These are phyloP conservation scores for Fusarium tjaetaba DNA, from an alignment of 2,329 filamentous ascomycete species.

Conservation along the genomic window DNA sequence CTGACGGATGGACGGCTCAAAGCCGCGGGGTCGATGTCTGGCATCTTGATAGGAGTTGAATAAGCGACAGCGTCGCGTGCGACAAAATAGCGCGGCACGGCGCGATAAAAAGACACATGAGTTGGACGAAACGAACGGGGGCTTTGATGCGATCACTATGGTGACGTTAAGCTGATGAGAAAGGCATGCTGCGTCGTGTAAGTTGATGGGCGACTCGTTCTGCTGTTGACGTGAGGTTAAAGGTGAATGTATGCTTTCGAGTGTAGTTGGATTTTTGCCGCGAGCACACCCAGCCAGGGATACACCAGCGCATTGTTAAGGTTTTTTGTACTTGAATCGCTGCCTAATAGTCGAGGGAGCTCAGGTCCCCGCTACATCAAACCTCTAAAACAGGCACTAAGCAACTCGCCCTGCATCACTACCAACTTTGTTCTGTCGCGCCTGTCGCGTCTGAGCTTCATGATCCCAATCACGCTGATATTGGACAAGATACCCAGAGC, in stretches of 20 bases:
- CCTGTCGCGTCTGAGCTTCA: constrained; percentile 38
- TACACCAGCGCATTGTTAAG: constrained; percentile 31
- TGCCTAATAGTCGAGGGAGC: background rate
- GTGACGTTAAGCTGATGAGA: constrained; percentile 56
- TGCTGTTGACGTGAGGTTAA: constrained; percentile 42
- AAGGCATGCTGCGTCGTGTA: constrained; percentile 52
- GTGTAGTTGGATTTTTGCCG: constrained; percentile 52
- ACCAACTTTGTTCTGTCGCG: constrained; percentile 42
- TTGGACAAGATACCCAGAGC: background rate
- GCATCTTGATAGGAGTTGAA: constrained; percentile 59
- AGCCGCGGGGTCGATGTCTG: constrained; percentile 76
- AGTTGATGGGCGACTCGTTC: constrained; percentile 52
- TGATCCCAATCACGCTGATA: constrained; percentile 10
- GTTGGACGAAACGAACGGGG: constrained; percentile 52
- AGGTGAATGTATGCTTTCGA: constrained; percentile 44
- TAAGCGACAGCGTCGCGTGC: constrained; percentile 58
- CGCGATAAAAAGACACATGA: constrained; percentile 55
- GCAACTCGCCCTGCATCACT: constrained; percentile 30
- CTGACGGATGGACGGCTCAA: constrained; percentile 69
- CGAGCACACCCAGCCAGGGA: constrained; percentile 35
- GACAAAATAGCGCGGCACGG: constrained; percentile 57
- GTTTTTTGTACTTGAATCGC: constrained; percentile 41
- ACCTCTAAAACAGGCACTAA: constrained; percentile 14
- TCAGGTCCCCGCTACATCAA: constrained; percentile 36
- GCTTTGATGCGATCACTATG: constrained; percentile 55